Conservation (phyloP, 2,329 filamentous ascomycete genomes). For the Fusarium dimerum region DNA sequence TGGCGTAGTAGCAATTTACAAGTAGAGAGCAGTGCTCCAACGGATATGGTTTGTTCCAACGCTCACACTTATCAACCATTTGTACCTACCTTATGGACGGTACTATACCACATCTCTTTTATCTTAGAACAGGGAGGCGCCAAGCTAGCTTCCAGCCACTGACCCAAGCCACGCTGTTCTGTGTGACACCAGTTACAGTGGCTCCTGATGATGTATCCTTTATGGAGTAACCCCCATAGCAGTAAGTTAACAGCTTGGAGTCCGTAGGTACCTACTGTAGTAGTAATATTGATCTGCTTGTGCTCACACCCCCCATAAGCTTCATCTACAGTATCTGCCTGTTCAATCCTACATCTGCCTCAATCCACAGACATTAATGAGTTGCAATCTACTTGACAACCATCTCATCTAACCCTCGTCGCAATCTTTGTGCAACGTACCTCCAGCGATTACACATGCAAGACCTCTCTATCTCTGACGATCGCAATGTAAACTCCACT, state of each 20-base stretch:
- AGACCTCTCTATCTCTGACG: neutral
- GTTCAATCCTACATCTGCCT: neutral
- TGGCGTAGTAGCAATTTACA: too few relatives aligned
- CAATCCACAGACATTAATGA: neutral
- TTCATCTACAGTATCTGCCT: neutral
- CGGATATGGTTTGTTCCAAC: too few relatives aligned
- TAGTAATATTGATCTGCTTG: too few relatives aligned
- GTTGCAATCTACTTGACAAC: neutral
- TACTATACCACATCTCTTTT: too few relatives aligned
- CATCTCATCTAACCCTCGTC: neutral
- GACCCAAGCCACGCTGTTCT: slow-evolving; percentile 22
- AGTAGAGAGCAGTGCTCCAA: too few relatives aligned
- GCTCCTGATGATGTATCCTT: neutral
- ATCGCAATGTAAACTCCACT: neutral
- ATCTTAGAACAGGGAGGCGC: too few relatives aligned
- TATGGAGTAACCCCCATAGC: too few relatives aligned
- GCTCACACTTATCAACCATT: too few relatives aligned
- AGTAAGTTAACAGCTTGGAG: too few relatives aligned
- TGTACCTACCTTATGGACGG: too few relatives aligned
- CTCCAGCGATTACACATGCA: neutral
- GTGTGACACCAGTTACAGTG: neutral
- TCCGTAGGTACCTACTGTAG: too few relatives aligned
- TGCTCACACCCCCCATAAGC: neutral
- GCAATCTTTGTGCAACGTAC: slow-evolving; percentile 7
- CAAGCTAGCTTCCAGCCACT: neutral